Percentiles rank a stretch among this genome's conserved stretches.
Conservation (phyloP, 2,329 filamentous ascomycete genomes). For the Endoconidiophora laricicola region DNA sequence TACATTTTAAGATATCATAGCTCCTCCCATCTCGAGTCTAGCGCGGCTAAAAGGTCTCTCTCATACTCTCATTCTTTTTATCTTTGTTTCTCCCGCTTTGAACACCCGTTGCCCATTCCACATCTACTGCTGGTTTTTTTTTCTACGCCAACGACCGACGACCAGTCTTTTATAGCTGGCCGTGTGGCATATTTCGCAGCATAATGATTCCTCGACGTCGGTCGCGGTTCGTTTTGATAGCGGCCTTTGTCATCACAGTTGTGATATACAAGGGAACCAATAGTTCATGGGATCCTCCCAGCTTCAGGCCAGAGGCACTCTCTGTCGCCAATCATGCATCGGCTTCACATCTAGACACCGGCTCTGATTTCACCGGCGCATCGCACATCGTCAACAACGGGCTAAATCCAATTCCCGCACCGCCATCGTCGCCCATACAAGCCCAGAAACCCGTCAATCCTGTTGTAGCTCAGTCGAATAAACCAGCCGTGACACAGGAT, state of each 20-base stretch:
- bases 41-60: no score
- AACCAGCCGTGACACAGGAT: not conserved
- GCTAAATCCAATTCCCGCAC: slow-evolving; percentile 3
- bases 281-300: slow-evolving; percentile 19
- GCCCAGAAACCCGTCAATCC: not conserved
- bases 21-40: no score
- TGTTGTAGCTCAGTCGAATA: not conserved
- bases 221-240: slow-evolving; percentile 43
- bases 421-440: not conserved
- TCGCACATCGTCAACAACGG: not conserved
- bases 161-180: no score
- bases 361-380: not conserved
- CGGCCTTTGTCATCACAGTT: slow-evolving; percentile 37
- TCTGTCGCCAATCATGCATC: slow-evolving; percentile 1
- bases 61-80: no score
- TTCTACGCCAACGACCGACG: no score
- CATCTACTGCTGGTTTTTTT: no score
- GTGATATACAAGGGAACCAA: slow-evolving; percentile 33
- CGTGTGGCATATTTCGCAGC: not conserved
- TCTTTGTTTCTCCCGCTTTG: no score
- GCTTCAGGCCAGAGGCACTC: slow-evolving; percentile 3
- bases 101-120: no score
- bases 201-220: slow-evolving; percentile 33
- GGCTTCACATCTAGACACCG: not conserved
- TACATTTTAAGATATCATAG: no score